Base-by-base conservation (phyloP, 2,329 filamentous ascomycete genomes). In the Penicillium sclerotiorum region DNA sequence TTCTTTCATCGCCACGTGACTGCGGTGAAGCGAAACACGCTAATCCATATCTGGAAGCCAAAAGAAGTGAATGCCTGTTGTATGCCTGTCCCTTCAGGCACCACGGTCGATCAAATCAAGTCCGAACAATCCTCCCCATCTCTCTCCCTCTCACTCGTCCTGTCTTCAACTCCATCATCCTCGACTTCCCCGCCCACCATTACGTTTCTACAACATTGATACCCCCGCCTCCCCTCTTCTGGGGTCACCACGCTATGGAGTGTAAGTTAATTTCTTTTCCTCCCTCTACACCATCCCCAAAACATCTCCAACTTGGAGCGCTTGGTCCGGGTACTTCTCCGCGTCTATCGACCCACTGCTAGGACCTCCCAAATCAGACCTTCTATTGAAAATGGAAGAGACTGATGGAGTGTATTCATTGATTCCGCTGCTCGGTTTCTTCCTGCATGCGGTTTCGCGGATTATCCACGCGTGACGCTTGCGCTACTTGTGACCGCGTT, bases 171-270 rank as follows among this genome's bases (percentile, higher is more conserved):
- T 58, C 35, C 44, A 49, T 45, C 50, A 41, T 56, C 45, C 33
- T 38, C 46, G 21, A 47, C 18, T 41, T 38, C 44, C 39, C 49
- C 55, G 45, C 61, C 62, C 63, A 64, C 59, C 62, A 64, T 59
- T 38, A 61, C 57, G 56, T 37, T 55, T 60, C 59, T 60, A 58
- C 59, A 63, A 63, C 58, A 68, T 70, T 71, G 59, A 58, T 63
- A 61, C 51, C 55, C 57, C 61, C 60, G 56, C 56, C 51, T 50
- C 59, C 65, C 64, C 67, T 61, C 47, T 58, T 61, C 68, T 68
- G 74, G 77, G 76, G 74, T 75, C 72, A 75, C 73, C 74, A 70
- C 72, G 74, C 68, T 73, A 83, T 84, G 80, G 79, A 81, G 74
- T 79, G 81, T 83, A 72, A 80, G 80, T 82, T 63, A 60, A 56